Conservation (phyloP, 352 stramenopile species). For the Pythium guiyangense region DNA sequence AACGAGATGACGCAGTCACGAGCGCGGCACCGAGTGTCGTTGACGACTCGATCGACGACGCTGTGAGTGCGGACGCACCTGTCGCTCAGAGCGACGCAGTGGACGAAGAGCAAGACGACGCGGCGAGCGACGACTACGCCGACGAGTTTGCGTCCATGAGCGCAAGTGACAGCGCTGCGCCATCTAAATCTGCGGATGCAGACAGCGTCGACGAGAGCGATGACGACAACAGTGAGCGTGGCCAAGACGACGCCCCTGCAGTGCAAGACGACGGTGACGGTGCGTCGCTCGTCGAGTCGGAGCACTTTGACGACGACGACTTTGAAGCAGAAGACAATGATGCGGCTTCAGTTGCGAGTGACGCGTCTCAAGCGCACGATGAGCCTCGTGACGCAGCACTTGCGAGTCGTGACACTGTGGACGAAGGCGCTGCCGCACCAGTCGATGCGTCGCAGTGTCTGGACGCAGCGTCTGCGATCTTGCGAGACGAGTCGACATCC, state of each 20-base stretch:
- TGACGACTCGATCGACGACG: not conserved
- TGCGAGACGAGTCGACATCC: slow-evolving; percentile 22
- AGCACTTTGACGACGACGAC: slow-evolving; percentile 9
- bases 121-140: slow-evolving; percentile 8
- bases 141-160: slow-evolving; percentile 11
- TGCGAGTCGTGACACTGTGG: too few relatives aligned
- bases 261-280: not conserved
- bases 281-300: slow-evolving; percentile 3
- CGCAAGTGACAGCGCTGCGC: not conserved
- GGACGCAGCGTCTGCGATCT: not conserved
- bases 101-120: slow-evolving; percentile 5
- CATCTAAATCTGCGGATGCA: not conserved
- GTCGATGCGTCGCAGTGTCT: not conserved
- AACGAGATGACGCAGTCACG: not conserved
- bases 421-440: too few relatives aligned
- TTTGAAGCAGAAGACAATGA: slow-evolving; percentile 7
- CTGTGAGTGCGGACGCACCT: not conserved
- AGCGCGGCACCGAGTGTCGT: not conserved
- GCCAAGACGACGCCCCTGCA: not conserved
- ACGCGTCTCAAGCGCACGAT: not conserved
- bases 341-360: not conserved
- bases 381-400: too few relatives aligned
- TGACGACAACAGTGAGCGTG: not conserved
- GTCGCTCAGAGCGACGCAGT: not conserved
- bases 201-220: not conserved